Evolutionary conservation across 371 early-diverging fungal genomes (phyloP), one percentile per base, ranked within the genome.

Genomic region (Rhizopus stolonifer): DNA sequence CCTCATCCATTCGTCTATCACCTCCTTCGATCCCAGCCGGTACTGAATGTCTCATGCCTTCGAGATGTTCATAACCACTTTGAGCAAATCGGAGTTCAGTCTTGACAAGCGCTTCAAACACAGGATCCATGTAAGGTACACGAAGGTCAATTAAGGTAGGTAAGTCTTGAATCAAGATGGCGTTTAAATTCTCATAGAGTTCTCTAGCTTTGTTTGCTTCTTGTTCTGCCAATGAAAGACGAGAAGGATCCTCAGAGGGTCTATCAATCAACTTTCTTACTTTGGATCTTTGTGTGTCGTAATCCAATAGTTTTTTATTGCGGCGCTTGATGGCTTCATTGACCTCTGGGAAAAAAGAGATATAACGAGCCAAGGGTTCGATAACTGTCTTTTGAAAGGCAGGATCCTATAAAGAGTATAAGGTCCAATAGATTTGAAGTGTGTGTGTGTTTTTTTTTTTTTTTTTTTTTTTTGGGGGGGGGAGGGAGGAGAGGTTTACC

Each of bases 91-190:
- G 77, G 4, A 92, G 64, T 61, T 98, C 96, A 3, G 88, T 74
- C 70, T 93, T 93, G 54, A 96, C 87, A 3, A 96, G 71, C 0
- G 96, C 96, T 70, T 95, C 95, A 64, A 98, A 94, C 2, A 90
- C 87, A 4, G 98, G 98, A 46, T 96, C 93, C 24, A 96, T 64
- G 52, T 92, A 93, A 3, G 91, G 85, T 1, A 95, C 89, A 21
- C 96, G 80, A 19, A 91, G 60, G 49, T 92, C 91, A 26, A 98
- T 82, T 3, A 97, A 79, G 63, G 88, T 85, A 15, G 99, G 98
- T 22, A 98, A 81, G 59, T 96, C 97, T 6, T 80, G 67, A 17
- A 94, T 64, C 39, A 98, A 74, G 46, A 88, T 85, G 9, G 70
- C 64, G 67, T 97, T 95, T 57, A 95, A 64, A 29, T 79, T 70